Evolutionary conservation across 352 stramenopile species (phyloP).

Genomic region (Globisporangium cystogenes): DNA sequence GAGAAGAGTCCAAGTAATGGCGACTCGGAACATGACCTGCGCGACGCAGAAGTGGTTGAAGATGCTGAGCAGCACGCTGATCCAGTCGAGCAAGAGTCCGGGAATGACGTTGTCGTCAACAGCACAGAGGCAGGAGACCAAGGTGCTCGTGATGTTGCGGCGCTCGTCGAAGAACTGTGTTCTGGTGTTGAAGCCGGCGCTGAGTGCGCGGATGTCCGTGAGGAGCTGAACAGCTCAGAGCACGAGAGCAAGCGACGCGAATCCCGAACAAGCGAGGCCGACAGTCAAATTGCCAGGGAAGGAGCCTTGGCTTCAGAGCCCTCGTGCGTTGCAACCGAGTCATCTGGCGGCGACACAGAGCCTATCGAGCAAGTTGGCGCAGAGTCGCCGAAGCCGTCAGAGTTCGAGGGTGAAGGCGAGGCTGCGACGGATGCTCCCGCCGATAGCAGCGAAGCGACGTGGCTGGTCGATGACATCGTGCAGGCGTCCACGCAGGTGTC

Average conservation of each 20-base stretch:
- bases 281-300: too few species aligned
- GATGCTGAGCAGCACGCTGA: not conserved
- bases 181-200: not conserved
- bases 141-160: not conserved
- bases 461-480: conserved; percentile 3
- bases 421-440: too few species aligned
- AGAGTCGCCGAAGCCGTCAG: too few species aligned
- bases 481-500: conserved; percentile 1
- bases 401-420: too few species aligned
- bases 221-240: not conserved
- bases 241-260: not conserved
- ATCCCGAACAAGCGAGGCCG: too few species aligned
- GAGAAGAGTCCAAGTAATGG: too few species aligned
- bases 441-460: not conserved
- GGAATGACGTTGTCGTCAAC: not conserved
- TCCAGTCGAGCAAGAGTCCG: not conserved
- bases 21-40: too few species aligned
- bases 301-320: too few species aligned
- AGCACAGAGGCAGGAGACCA: not conserved
- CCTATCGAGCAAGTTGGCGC: too few species aligned
- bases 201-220: not conserved
- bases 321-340: too few species aligned
- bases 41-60: not conserved
- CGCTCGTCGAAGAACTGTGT: not conserved
- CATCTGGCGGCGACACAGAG: too few species aligned